These are phyloP conservation scores for Phylloporus sp. DNA, from an alignment of 1,284 basidiomycete species.

Conservation along the genomic window DNA sequence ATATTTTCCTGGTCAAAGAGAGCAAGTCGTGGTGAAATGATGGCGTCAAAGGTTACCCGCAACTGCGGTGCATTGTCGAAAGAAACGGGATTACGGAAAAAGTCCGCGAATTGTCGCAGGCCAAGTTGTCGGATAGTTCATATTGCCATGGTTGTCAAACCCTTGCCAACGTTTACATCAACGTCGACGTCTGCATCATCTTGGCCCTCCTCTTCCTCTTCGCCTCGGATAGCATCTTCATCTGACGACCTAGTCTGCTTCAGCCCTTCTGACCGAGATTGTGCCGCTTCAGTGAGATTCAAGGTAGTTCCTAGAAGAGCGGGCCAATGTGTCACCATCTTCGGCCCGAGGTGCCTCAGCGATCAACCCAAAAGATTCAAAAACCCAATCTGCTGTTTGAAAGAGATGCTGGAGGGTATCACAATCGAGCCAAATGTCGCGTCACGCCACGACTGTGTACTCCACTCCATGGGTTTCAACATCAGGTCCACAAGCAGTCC, in stretches of 20 bases:
- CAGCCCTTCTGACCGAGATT: slow-evolving; percentile 47
- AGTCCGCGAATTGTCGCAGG: slow-evolving; percentile 87
- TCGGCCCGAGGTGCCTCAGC: slow-evolving; percentile 80
- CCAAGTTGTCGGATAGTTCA: slow-evolving; percentile 83
- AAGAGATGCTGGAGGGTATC: slow-evolving; percentile 49
- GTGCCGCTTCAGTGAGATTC: slow-evolving; percentile 71
- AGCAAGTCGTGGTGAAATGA: slow-evolving; percentile 86
- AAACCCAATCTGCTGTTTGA: slow-evolving; percentile 86
- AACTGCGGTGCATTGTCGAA: slow-evolving; percentile 86
- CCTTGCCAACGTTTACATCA: slow-evolving; percentile 43
- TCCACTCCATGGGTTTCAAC: slow-evolving; percentile 76
- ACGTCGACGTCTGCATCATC: slow-evolving; percentile 39
- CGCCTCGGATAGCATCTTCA: slow-evolving; percentile 36
- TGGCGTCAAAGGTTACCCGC: slow-evolving; percentile 67
- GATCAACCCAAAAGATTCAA: slow-evolving; percentile 87
- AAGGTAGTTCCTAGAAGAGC: slow-evolving; percentile 74
- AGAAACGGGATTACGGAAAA: slow-evolving; percentile 76
- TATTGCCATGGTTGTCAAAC: slow-evolving; percentile 52
- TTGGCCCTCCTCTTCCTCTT: slow-evolving; percentile 47
- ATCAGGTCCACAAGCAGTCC: slow-evolving; percentile 87
- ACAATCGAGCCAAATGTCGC: slow-evolving; percentile 38
- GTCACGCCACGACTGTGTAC: slow-evolving; percentile 34
- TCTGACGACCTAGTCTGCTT: slow-evolving; percentile 22
- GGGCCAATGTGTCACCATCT: slow-evolving; percentile 76
- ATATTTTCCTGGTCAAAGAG: slow-evolving; percentile 87